Conservation (phyloP, 2,329 filamentous ascomycete species). For the Colletotrichum noveboracense region DNA sequence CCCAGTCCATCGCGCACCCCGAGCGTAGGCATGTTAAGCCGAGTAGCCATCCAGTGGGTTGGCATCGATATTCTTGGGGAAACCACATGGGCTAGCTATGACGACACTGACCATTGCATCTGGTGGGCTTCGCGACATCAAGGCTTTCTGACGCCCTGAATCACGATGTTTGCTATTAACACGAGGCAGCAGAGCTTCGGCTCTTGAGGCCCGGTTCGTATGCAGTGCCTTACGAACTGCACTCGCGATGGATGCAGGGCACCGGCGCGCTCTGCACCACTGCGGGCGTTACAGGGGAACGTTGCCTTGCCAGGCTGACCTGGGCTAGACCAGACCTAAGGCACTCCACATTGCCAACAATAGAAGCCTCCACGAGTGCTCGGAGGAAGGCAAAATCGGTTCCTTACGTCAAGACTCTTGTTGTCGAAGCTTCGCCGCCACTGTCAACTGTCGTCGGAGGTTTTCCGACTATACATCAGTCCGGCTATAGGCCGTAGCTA, state of each 20-base stretch:
- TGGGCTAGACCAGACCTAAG: neutral
- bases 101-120: neutral
- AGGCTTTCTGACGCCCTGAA: neutral
- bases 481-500: constrained; percentile 7
- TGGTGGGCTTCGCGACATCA: neutral
- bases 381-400: neutral
- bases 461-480: neutral
- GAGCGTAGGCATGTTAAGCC: neutral
- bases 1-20: neutral
- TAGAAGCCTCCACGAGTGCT: constrained; percentile 7
- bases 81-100: neutral
- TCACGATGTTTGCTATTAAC: neutral
- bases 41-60: neutral
- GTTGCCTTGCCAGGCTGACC: constrained; percentile 19
- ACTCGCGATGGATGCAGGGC: constrained; percentile 3
- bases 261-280: neutral
- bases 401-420: constrained; percentile 4
- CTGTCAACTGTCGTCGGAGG: neutral
- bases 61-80: neutral
- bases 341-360: constrained; percentile 17
- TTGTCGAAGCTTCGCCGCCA: neutral
- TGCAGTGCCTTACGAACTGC: neutral
- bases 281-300: neutral
- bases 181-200: neutral
- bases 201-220: neutral